These are phyloP conservation scores for Xylaria sp. DNA, from an alignment of 2,329 filamentous ascomycete genomes.

Conservation along the genomic window DNA sequence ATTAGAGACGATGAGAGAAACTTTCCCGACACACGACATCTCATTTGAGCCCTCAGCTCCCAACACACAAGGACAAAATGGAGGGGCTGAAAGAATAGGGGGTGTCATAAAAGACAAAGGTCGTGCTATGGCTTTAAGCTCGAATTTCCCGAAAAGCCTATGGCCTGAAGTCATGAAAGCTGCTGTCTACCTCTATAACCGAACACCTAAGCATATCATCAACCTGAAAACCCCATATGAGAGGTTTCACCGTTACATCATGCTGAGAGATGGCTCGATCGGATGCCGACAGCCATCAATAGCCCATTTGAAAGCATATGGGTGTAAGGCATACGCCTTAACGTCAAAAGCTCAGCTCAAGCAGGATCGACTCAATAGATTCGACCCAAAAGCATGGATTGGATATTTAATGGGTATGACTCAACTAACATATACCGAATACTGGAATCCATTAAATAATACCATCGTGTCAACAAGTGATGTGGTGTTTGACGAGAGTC, in stretches of 20 bases:
- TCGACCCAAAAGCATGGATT: not conserved
- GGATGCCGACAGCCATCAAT: not conserved
- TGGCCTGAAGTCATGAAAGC: not conserved
- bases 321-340: not conserved
- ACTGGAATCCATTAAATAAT: not conserved
- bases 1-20: not conserved
- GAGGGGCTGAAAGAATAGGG: not conserved
- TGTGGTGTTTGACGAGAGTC: not conserved
- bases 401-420: not conserved
- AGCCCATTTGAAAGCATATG: not conserved
- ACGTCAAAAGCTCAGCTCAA: not conserved
- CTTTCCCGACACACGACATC: no score
- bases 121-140: not conserved
- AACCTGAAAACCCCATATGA: conserved; percentile 1
- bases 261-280: not conserved
- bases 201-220: not conserved
- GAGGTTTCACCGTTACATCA: not conserved
- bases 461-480: not conserved
- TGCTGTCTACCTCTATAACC: not conserved
- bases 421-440: conserved; percentile 1
- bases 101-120: not conserved
- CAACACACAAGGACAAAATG: not conserved
- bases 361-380: no score
- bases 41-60: not conserved
- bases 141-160: not conserved